Conservation (phyloP, 441 rosid genomes). For the Populus hybrid region DNA sequence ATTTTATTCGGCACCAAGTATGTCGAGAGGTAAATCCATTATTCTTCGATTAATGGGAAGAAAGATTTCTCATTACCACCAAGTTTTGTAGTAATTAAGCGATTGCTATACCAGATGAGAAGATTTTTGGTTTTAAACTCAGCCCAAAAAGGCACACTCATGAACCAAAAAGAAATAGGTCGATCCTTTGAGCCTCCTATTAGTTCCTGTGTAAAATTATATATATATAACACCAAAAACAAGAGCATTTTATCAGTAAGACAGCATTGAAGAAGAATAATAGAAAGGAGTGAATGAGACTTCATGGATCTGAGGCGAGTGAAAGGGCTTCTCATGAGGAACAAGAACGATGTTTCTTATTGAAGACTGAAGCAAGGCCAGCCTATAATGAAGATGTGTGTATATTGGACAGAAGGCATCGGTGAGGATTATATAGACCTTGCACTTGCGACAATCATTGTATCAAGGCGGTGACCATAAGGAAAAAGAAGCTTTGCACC, state of each 20-base stretch:
- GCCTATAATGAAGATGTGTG: neutral
- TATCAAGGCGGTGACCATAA: neutral
- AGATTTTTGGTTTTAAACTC: neutral
- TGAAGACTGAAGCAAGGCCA: neutral
- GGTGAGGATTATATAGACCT: neutral
- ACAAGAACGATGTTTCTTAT: no score
- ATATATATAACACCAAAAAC: no score
- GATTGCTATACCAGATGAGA: neutral
- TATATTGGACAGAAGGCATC: neutral
- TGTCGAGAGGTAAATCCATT: no score
- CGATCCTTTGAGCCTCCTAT: no score
- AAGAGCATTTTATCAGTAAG: neutral
- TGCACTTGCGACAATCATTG: neutral
- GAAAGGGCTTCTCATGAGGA: no score
- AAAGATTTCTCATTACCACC: neutral
- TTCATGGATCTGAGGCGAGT: neutral
- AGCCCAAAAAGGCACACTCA: neutral
- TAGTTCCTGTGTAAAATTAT: no score
- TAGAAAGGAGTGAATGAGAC: neutral
- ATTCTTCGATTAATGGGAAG: conserved; percentile 13
- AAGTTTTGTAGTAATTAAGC: neutral
- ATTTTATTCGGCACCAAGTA: no score
- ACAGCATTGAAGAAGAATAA: neutral
- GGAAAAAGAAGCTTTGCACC: neutral
- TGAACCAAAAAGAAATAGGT: neutral